These are phyloP conservation scores for Solidago caesia DNA, from an alignment of 129 eudicot genomes.

Conservation along the genomic window DNA sequence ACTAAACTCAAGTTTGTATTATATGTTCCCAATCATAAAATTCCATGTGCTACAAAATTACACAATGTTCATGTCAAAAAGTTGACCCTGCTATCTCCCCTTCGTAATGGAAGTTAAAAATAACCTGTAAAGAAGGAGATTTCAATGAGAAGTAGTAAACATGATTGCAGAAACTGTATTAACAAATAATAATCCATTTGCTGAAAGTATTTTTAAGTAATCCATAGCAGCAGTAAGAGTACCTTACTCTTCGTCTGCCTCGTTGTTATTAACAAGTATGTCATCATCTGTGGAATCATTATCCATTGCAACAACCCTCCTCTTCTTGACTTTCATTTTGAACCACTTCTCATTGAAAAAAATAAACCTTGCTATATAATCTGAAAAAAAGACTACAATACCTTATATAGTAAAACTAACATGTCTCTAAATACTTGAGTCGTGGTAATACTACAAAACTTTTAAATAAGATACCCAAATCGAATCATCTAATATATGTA, in stretches of 20 bases:
- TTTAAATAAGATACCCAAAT: too few relatives aligned
- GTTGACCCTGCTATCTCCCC: background rate
- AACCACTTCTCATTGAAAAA: conserved; percentile 34
- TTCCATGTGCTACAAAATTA: conserved; percentile 24
- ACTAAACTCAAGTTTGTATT: conserved; percentile 17
- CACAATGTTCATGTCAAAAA: conserved; percentile 22
- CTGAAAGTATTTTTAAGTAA: background rate
- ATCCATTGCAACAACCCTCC: conserved; percentile 71
- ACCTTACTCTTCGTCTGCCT: conserved; percentile 56
- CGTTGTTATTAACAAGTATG: conserved; percentile 83
- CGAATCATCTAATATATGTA: too few relatives aligned
- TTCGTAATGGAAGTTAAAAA: background rate
- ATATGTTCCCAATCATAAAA: conserved; percentile 20
- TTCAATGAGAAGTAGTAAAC: background rate
- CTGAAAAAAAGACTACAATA: too few relatives aligned
- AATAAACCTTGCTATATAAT: too few relatives aligned
- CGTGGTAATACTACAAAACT: too few relatives aligned
- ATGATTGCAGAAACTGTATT: background rate
- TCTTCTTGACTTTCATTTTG: conserved; percentile 37
- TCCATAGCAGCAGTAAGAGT: conserved; percentile 24
- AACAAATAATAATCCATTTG: background rate
- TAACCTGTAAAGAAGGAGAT: background rate
- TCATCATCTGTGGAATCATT: conserved; percentile 83
- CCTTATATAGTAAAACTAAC: too few relatives aligned
- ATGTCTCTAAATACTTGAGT: too few relatives aligned